Base-by-base conservation (phyloP, 2,329 filamentous ascomycete genomes). In the Monosporascus sp. region DNA sequence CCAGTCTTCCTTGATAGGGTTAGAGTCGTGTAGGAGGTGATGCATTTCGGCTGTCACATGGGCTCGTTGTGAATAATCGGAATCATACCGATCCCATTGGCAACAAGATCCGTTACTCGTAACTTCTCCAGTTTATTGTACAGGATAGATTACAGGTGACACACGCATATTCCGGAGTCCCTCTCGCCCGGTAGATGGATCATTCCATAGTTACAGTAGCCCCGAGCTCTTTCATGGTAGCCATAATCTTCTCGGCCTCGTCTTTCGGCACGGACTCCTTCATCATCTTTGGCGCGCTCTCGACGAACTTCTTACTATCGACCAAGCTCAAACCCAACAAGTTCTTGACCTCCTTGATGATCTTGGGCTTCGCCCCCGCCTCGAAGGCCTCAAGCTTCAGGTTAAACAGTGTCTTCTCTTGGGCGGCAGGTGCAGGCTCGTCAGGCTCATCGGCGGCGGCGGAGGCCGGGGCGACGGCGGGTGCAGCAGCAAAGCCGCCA, bases 271-370 rank as follows among this genome's bases (percentile, higher is more conserved):
- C 91, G 50, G 89, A 92, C 77, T 99, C 94, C 86, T 97, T 97
- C 90, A 99, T 89, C 74, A 90, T 78, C 87, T 99, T 99, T 60
- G 94, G 94, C 63, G 89, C 92, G 70, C 89, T 90, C 82, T 99
- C 94, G 62, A 99, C 94, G 68, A 99, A 99, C 81, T 99, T 99
- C 88, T 99, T 99, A 77, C 90, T 96, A 76, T 99, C 94, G 64
- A 99, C 95, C 78, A 99, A 82, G 72, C 89, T 95, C 70, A 99
- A 77, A 44, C 94, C 94, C 56, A 99, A 79, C 84, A 99, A 81
- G 68, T 85, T 86, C 86, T 99, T 99, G 78, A 99, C 83, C 80
- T 99, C 94, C 84, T 99, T 99, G 82, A 99, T 99, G 67, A 99
- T 80, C 88, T 99, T 99, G 67, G 95, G 91, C 81, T 99, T 99